phyloP scores from a whole-genome alignment of 148 eudicot species.

The Pouteria glomerata region DNA sequence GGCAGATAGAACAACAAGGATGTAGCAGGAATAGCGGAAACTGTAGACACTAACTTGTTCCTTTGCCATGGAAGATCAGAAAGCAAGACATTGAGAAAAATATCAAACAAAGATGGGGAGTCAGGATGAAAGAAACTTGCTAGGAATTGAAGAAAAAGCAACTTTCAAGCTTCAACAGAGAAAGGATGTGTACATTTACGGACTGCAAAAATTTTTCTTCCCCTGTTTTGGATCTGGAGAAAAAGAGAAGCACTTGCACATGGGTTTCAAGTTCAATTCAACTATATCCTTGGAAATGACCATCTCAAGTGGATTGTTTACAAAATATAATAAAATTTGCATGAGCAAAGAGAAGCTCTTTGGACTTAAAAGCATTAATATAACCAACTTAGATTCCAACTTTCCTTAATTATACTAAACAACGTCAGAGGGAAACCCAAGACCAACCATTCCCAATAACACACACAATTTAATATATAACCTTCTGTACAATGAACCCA shows the following conservation, averaged over 20 bases:
- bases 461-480: too few relatives aligned
- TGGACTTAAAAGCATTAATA: constrained; percentile 7
- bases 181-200: not conserved
- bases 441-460: not conserved
- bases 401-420: not conserved
- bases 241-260: not conserved
- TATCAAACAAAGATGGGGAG: not conserved
- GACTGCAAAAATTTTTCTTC: not conserved
- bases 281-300: not conserved
- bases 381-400: not conserved
- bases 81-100: constrained; percentile 3
- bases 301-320: not conserved
- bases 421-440: too few relatives aligned
- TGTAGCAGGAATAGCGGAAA: constrained; percentile 24
- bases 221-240: constrained; percentile 10
- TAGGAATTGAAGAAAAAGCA: not conserved
- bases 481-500: too few relatives aligned
- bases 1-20: constrained; percentile 22
- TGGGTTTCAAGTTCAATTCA: not conserved
- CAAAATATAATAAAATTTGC: not conserved
- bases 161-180: constrained; percentile 1
- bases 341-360: not conserved
- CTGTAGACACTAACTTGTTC: constrained; percentile 10
- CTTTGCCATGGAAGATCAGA: constrained; percentile 14
- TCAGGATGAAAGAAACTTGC: not conserved